Base-by-base conservation (phyloP, 306 rosid genomes). In the Acacia melanoxylon region DNA sequence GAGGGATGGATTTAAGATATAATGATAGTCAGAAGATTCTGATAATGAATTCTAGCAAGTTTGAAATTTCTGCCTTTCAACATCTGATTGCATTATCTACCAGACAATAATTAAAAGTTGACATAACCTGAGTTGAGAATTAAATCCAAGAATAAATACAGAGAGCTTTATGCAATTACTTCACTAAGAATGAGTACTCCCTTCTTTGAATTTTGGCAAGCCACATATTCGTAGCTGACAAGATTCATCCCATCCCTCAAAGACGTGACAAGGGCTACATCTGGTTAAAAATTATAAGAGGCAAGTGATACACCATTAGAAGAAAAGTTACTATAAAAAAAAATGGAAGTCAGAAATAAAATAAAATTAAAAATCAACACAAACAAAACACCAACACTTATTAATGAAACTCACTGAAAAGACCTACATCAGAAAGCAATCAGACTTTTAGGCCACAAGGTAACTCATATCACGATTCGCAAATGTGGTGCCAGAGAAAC, bases 161-260 rank as follows among this genome's bases (percentile, higher is more conserved):
- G 41, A 37, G 16, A 74, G 71, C 73, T 80, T 83, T 81, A 22
- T 29, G 82, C 42, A 82, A 63, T 86, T 89, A 93, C 98, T 88
- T 93, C 98, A 71, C 97, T 93, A 17, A 93, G 98, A 82, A 91
- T 90, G 75, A 91, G 93, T 75, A 93, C 97, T 67, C 97, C 98
- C 88, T 83, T 93, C 89, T 90, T 95, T 85, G 84, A 82, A 74
- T 86, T 93, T 83, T 93, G 94, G 91, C 98, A 93, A 20, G 98
- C 98, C 80, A 93, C 98, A 84, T 87, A 93, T 86, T 93, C 98
- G 45, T 93, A 93, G 78, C 98, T 91, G 70, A 93, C 97, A 70
- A 93, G 97, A 89, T 93, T 93, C 98, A 93, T 91, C 77, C 98
- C 97, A 76, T 93, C 97, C 84, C 97, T 91, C 81, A 93, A 83